phyloP scores from a whole-genome alignment of 1,284 basidiomycete genomes.

The Wallemia mellicola region DNA sequence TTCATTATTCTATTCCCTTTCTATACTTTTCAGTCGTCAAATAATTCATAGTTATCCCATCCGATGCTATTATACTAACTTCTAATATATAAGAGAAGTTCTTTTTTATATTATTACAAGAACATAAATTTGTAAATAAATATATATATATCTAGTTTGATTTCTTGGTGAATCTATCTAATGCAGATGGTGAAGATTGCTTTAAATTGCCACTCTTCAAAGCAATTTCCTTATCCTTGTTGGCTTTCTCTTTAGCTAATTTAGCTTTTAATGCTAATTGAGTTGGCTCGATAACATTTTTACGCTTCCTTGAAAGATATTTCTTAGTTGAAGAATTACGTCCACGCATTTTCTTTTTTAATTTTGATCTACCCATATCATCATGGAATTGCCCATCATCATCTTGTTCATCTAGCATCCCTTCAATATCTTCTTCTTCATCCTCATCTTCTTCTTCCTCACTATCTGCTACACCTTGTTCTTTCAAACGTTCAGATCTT shows the following conservation, averaged over 20 bases:
- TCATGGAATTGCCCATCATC: constrained; percentile 5
- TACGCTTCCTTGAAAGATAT: constrained; percentile 52
- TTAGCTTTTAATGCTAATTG: constrained; percentile 37
- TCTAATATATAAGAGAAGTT: no score
- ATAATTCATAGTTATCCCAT: no score
- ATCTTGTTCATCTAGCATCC: constrained; percentile 7
- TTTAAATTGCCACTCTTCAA: constrained; percentile 17
- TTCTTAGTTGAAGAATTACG: constrained; percentile 56
- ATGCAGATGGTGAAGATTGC: constrained; percentile 21
- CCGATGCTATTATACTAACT: background rate
- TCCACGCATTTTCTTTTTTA: constrained; percentile 47
- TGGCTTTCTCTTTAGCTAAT: constrained; percentile 22
- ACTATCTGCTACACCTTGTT: constrained; percentile 39
- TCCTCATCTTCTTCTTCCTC: constrained; percentile 20
- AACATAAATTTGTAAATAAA: no score
- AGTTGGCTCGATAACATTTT: constrained; percentile 68
- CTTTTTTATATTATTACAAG: no score
- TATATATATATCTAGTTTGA: background rate
- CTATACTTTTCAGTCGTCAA: no score
- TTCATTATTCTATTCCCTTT: no score
- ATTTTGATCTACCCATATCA: constrained; percentile 15
- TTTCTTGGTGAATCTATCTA: constrained; percentile 28
- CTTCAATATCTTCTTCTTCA: constrained; percentile 11
- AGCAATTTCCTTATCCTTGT: constrained; percentile 15
- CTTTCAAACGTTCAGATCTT: constrained; percentile 36